These are phyloP conservation scores for Ambrosia trifida DNA, from an alignment of 129 eudicot genomes.

Conservation along the genomic window DNA sequence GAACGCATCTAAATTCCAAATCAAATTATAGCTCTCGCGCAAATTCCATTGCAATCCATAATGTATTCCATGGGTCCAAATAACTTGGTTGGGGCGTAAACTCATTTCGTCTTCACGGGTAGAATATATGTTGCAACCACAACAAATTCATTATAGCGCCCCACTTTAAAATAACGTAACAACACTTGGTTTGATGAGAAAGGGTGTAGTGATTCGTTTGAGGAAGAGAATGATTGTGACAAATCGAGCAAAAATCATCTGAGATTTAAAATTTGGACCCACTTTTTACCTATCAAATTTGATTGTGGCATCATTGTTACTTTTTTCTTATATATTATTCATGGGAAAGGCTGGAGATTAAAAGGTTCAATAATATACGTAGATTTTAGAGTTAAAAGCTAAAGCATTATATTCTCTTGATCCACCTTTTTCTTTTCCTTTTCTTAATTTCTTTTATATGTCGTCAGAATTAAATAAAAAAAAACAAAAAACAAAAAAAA, in stretches of 20 bases:
- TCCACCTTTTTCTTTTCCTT: constrained; percentile 18
- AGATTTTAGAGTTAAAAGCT: constrained; percentile 37
- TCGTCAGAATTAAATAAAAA: neutral
- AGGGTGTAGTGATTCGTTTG: neutral
- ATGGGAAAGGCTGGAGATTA: constrained; percentile 27
- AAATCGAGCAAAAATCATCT: neutral
- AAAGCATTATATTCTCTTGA: constrained; percentile 32
- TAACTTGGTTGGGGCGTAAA: no score
- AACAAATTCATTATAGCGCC: no score
- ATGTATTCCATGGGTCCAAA: no score
- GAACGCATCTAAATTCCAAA: no score
- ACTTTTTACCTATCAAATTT: constrained; percentile 20
- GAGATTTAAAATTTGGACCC: constrained; percentile 12
- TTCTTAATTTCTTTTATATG: no score
- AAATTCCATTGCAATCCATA: no score
- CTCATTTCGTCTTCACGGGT: no score
- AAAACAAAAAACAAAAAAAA: no score
- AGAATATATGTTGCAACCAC: no score
- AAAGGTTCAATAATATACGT: constrained; percentile 18
- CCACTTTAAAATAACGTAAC: no score
- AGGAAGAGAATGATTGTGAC: constrained; percentile 21
- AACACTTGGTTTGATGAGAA: neutral
- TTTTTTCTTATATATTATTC: constrained; percentile 15
- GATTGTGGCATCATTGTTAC: constrained; percentile 33
- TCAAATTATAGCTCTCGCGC: no score